Base-by-base conservation (phyloP, 805 yeast genomes). In the Wickerhamomyces mucosus region DNA sequence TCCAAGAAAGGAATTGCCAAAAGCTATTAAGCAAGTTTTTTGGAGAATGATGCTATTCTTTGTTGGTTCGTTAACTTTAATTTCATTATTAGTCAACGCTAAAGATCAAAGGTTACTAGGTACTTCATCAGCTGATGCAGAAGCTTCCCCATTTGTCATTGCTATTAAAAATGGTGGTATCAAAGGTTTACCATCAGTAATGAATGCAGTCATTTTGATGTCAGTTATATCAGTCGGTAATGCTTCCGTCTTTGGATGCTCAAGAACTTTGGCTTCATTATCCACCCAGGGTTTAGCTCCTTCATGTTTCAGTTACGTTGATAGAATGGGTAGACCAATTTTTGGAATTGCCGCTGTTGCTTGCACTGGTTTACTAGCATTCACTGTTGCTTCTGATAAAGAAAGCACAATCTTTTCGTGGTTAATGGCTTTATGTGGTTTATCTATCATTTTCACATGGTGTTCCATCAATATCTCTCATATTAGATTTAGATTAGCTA, bases 191-290 rank as follows among this genome's bases (percentile, higher is more conserved):
- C 65, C 67, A 14, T 51, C 61, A 1, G 51, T 60, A 7, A 60
- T 62, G 64, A 62, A 62, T 32, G 53, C 50, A 20, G 65, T 62
- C 7, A 62, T 63, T 28, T 41, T 63, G 29, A 41, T 61, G 25
- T 56, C 68, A 5, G 61, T 63, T 18, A 43, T 62, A 34, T 59
- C 65, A 15, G 65, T 62, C 24, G 77, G 75, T 15, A 70, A 71
- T 30, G 65, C 75, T 5, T 68, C 75, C 0, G 72, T 70, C n/a
- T 72, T 64, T 46, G 78, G 74, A 8, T 62, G 72, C 18, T 68
- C 76, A 6, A 61, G 77, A 56, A 67, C 72, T 18, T 48, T 69
- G 31, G 65, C 66, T 20, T 60, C 72, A 1, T 55, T 69, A 29
- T 61, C 72, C 8, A 56, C 61, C 16, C 59, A 62, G 19, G 66